Evolutionary conservation across 2,329 filamentous ascomycete genomes (phyloP).

Genomic region (Pyricularia sp.): DNA sequence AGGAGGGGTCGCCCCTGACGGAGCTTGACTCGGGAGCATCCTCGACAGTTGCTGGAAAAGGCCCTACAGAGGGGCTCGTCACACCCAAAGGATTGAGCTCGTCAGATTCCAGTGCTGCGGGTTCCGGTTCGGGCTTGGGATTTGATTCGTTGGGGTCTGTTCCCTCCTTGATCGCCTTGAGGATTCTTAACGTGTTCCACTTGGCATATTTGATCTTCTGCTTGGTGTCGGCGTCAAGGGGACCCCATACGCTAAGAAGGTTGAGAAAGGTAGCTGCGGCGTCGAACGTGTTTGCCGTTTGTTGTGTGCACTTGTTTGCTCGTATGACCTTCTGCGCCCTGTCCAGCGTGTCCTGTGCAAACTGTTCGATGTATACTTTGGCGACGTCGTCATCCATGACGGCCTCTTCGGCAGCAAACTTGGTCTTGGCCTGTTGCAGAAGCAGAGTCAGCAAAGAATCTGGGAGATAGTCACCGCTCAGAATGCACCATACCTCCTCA

Average conservation of each 20-base stretch:
- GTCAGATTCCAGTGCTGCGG: conserved; percentile 34
- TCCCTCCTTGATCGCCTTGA: conserved; percentile 80
- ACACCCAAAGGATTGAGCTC: conserved; percentile 50
- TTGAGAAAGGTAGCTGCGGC: conserved; percentile 89
- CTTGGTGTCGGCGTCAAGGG: conserved; percentile 58
- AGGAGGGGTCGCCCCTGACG: conserved; percentile 16
- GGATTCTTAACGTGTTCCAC: conserved; percentile 84
- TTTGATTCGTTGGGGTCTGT: conserved; percentile 89
- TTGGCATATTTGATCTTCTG: conserved; percentile 94
- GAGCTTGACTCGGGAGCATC: conserved; percentile 35
- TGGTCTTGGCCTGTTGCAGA: not conserved
- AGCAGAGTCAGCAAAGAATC: not conserved
- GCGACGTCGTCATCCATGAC: conserved; percentile 75
- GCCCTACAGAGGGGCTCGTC: conserved; percentile 6
- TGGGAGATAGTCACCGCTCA: too few species aligned
- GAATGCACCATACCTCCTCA: conserved; percentile 45
- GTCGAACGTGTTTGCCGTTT: conserved; percentile 88
- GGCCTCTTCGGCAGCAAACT: conserved; percentile 1
- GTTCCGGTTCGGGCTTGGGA: conserved; percentile 42
- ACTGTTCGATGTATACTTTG: conserved; percentile 88
- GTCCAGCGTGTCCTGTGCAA: conserved; percentile 76
- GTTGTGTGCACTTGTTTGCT: conserved; percentile 72
- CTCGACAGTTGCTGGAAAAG: conserved; percentile 35
- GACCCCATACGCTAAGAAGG: conserved; percentile 71
- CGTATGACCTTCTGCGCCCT: conserved; percentile 72